Evolutionary conservation across 306 rosid species (phyloP).

Genomic region (Sesbania bispinosa): DNA sequence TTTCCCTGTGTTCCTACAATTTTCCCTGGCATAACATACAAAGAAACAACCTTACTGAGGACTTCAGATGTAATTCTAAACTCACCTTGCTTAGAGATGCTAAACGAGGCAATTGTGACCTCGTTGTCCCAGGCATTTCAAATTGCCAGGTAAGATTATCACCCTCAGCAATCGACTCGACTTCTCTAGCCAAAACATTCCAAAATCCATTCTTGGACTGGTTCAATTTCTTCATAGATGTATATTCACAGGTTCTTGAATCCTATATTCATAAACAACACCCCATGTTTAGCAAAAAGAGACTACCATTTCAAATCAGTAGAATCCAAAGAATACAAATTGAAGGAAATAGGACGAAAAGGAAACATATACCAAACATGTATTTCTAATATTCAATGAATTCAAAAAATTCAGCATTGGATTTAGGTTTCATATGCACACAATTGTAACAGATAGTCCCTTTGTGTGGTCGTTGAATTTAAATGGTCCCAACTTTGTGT

Average conservation of each 20-base stretch:
- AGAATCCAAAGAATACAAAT: neutral
- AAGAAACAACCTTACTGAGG: no score
- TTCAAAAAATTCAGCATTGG: neutral
- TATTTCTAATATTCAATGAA: constrained; percentile 13
- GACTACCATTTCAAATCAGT: constrained; percentile 4
- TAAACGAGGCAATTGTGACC: constrained; percentile 41
- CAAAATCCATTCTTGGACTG: constrained; percentile 90
- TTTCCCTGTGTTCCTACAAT: no score
- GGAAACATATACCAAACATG: neutral
- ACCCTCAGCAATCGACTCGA: constrained; percentile 79
- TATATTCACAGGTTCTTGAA: constrained; percentile 59
- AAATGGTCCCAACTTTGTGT: no score
- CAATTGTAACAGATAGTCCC: constrained; percentile 12
- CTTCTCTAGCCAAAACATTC: constrained; percentile 88
- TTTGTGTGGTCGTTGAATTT: no score
- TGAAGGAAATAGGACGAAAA: neutral
- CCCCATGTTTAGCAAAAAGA: constrained; percentile 2
- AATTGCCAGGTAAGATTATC: constrained; percentile 45
- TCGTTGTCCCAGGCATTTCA: constrained; percentile 39
- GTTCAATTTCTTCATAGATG: constrained; percentile 66
- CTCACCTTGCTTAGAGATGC: constrained; percentile 69
- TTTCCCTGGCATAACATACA: neutral
- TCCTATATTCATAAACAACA: constrained; percentile 41
- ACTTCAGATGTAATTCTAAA: constrained; percentile 9
- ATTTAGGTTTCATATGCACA: neutral